Conservation (phyloP, 371 early-diverging fungal genomes). For the Lichtheimia ramosa region DNA sequence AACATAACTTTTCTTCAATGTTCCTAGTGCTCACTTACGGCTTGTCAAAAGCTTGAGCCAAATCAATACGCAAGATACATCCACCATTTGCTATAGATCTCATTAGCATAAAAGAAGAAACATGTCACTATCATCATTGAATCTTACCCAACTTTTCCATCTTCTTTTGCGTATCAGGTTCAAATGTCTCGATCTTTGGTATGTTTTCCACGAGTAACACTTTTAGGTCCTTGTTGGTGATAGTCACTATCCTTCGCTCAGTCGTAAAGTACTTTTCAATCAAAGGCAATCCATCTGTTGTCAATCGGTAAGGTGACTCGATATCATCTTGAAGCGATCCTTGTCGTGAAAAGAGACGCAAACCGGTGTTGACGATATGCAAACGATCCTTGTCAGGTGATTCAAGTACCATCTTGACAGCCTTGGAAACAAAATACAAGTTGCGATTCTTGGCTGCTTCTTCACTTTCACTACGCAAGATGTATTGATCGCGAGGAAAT, state of each 20-base stretch:
- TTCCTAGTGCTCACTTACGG: conserved; percentile 23
- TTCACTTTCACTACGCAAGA: conserved; percentile 76
- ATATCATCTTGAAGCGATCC: conserved; percentile 49
- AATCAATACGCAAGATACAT: conserved; percentile 62
- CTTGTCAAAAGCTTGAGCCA: conserved; percentile 21
- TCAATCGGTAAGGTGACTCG: conserved; percentile 74
- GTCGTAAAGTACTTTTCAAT: conserved; percentile 58
- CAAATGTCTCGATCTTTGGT: conserved; percentile 55
- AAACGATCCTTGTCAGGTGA: conserved; percentile 67
- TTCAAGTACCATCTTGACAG: conserved; percentile 72
- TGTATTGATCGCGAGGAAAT: conserved; percentile 81
- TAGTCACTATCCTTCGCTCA: conserved; percentile 52
- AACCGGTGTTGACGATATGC: conserved; percentile 89
- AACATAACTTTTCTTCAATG: neutral
- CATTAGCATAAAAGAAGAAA: neutral
- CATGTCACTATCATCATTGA: neutral
- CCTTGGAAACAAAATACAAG: conserved; percentile 78
- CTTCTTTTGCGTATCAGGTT: conserved; percentile 21
- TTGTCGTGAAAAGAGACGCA: conserved; percentile 80
- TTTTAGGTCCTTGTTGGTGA: conserved; percentile 51
- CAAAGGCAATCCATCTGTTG: conserved; percentile 76
- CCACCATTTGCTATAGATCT: conserved; percentile 48
- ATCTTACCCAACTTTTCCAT: conserved; percentile 28
- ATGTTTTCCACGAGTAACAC: conserved; percentile 60
- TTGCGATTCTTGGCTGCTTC: conserved; percentile 65